A percentile compares a stretch with the other conserved stretches of the same genome.
Conservation (phyloP, 192 early-diverging fungal species). For the Phycomyces blakesleeanus region DNA sequence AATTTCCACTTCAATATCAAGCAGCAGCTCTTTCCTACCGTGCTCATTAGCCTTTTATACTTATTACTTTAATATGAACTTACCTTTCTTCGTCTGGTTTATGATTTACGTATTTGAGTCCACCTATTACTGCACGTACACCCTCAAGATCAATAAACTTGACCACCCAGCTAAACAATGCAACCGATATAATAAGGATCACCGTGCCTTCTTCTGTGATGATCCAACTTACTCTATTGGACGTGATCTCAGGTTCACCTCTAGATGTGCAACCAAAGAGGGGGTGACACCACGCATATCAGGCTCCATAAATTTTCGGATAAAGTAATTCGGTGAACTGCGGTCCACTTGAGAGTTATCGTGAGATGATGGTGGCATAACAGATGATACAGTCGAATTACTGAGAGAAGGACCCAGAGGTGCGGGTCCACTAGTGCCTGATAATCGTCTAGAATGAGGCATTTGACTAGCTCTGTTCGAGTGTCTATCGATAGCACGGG, state of each 20-base stretch:
- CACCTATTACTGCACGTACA: conserved; percentile 59
- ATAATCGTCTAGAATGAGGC: not conserved
- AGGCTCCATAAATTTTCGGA: conserved; percentile 48
- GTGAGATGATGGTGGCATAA: not conserved
- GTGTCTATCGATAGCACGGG: conserved; percentile 19
- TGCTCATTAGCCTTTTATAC: conserved; percentile 2
- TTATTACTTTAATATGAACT: not conserved
- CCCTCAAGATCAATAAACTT: conserved; percentile 76
- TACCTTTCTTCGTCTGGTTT: conserved; percentile 22
- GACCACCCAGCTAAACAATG: conserved; percentile 58
- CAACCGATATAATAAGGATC: no score
- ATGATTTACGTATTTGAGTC: conserved; percentile 58
- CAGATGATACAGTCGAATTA: not conserved
- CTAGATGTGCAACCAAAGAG: conserved; percentile 41
- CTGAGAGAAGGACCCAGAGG: not conserved
- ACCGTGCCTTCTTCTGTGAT: no score
- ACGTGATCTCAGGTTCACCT: conserved; percentile 50
- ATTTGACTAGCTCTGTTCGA: not conserved
- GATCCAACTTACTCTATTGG: conserved; percentile 43
- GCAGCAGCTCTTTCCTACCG: conserved; percentile 56
- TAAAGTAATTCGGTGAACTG: conserved; percentile 49
- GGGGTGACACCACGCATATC: conserved; percentile 47
- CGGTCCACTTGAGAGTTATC: conserved; percentile 29
- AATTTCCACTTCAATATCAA: conserved; percentile 75
- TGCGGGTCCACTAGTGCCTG: not conserved